Evolutionary conservation across 169 alveolate species (phyloP), one percentile per base, ranked within the genome.

Genomic region (Eimeria acervulina): DNA sequence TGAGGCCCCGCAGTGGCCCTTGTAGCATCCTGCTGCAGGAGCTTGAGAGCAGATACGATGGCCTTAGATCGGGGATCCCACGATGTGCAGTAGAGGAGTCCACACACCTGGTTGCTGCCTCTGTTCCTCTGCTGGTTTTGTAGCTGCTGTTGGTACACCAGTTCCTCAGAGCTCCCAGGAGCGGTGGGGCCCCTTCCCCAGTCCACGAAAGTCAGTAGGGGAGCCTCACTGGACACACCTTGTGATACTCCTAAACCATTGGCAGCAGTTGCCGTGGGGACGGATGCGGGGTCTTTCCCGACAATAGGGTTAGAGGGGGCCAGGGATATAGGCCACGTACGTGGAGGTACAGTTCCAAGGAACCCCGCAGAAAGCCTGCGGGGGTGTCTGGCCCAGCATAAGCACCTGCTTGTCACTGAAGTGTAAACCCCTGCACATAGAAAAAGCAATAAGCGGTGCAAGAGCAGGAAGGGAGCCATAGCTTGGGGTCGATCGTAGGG

Each of bases 61-160:
- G 93, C 96, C 93, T 93, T 87, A 21, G 91, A 93, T 40, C 92
- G 93, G 61, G 90, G 89, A 44, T 93, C 96, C 96, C 96, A 93
- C 23, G 96, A 26, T 44, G 96, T 78, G 52, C 80, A 93, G 76
- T 42, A 93, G 36, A 93, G 42, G 59, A 93, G 42, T 2, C 93
- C 96, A 80, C 31, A 59, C n/a, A 52, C 52, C 17, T 17, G 70
- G 26, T 38, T 84, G 59, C 12, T 51, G 72, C 47, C 31, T n/a
- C 28, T 31, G 36, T 36, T 59, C 47, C 42, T 28, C 12, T 6
- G 59, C 59, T 59, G 92, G 2, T 51, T n/a, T 47, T 23, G 90
- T 7, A 40, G 59, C 21, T 81, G 90, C 72, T 81, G 90, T 59
- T 84, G 92, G 78, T 23, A 78, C 55, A 84, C 52, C 6, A 84